Base-by-base conservation (phyloP, 345 rosid species). In the Eucalyptus urophylla region DNA sequence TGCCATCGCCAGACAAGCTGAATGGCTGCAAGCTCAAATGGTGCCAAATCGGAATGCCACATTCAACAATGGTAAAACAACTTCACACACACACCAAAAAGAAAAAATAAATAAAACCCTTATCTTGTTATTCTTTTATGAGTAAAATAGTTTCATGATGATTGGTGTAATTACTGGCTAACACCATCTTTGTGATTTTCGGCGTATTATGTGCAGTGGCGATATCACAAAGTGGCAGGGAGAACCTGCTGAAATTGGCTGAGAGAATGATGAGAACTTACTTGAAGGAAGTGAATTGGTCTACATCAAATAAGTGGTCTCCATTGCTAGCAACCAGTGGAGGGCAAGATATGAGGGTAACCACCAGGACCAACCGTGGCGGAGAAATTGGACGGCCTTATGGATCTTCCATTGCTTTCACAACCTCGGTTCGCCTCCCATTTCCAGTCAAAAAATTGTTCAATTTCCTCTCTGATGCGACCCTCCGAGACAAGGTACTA, bases 231-330 rank as follows among this genome's bases (percentile, higher is more conserved):
- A 86, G 29, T 50, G 95, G 94, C 87, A 94, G 87, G 80, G 86
- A 17, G 33, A 90, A 90, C 33, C 43, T 94, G 80, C 43, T 95
- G 80, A 92, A 90, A 91, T 87, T 94, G 67, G 89, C 91, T 10
- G 94, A 89, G 45, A 92, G 91, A 43, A 92, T 94, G 94, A 89
- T 87, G 53, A 89, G 89, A 65, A 90, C 49, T 40, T 95, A 90
- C 80, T 92, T 88, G 5, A 80, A 88, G 85, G 90, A 90, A 51
- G 50, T 76, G 40, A 86, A 87, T 17, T 29, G 87, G 6, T 89
- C 89, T 2, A 60, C 31, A 22, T 51, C 53, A n/a, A 91, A 92
- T 43, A 14, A 40, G 2, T 95, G 97, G 97, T 80, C 33, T 85
- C 62, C 90, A 72, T 37, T 72, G 19, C 83, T 93, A 15, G 90